Evolutionary conservation across 2,329 filamentous ascomycete species (phyloP).

Genomic region (Hypoxylon sp.): DNA sequence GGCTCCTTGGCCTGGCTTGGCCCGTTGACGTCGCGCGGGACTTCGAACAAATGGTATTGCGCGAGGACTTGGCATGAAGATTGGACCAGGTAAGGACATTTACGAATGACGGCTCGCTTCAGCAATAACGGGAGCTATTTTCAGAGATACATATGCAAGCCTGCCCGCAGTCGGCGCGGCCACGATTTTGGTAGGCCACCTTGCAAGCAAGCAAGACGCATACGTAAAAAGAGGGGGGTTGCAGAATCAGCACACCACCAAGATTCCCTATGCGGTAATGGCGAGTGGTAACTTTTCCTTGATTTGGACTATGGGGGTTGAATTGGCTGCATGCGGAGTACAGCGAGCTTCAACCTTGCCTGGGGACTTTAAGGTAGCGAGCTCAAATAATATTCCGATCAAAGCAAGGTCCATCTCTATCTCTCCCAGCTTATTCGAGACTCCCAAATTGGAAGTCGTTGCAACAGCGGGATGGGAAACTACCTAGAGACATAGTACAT

Average conservation of each 20-base stretch:
- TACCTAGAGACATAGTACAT: background rate
- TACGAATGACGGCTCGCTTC: constrained; percentile 42
- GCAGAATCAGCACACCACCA: constrained; percentile 37
- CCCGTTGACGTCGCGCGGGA: constrained; percentile 23
- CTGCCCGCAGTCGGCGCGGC: constrained; percentile 38
- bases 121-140: constrained; percentile 44
- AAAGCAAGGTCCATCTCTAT: constrained; percentile 20
- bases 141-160: constrained; percentile 40
- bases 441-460: constrained; percentile 17
- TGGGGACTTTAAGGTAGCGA: constrained; percentile 33
- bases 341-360: constrained; percentile 28
- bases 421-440: background rate
- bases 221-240: constrained; percentile 24
- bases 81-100: constrained; percentile 42
- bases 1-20: constrained; percentile 22
- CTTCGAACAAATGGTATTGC: constrained; percentile 35
- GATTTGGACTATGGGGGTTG: constrained; percentile 37
- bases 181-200: constrained; percentile 28
- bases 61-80: constrained; percentile 41
- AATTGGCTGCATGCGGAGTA: constrained; percentile 41
- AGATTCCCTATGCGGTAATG: constrained; percentile 33
- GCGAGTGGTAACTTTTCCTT: constrained; percentile 29
- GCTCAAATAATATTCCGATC: constrained; percentile 33
- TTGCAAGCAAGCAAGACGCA: constrained; percentile 28
- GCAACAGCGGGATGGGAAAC: constrained; percentile 27